Conservation (phyloP, 2,329 filamentous ascomycete genomes). For the Microsporum audouinii region DNA sequence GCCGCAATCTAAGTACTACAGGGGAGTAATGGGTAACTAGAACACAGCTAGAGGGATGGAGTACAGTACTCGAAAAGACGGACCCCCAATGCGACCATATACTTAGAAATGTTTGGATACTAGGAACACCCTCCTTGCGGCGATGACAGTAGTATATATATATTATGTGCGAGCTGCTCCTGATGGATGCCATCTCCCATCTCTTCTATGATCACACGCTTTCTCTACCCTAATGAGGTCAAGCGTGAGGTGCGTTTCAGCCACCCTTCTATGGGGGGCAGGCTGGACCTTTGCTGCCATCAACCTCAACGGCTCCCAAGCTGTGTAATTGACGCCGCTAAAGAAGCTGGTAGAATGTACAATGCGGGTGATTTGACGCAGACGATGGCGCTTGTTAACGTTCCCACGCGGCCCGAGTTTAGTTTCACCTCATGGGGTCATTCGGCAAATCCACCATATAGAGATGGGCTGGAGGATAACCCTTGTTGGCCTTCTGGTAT, state of each 20-base stretch:
- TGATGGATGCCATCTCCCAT: background rate
- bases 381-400: background rate
- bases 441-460: conserved; percentile 1
- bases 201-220: background rate
- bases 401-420: conserved; percentile 3
- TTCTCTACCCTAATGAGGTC: background rate
- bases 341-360: conserved; percentile 1
- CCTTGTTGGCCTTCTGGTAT: conserved; percentile 6
- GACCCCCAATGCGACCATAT: background rate
- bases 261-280: background rate
- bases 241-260: background rate
- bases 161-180: background rate
- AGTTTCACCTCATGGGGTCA: conserved; percentile 6
- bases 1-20: background rate
- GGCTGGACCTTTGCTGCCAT: background rate
- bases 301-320: background rate
- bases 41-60: background rate
- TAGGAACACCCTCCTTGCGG: background rate
- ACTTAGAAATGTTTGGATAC: background rate
- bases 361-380: background rate
- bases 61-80: background rate
- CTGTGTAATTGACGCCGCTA: conserved; percentile 3
- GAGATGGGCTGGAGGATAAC: conserved; percentile 4
- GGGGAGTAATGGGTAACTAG: background rate
- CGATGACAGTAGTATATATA: background rate